Conservation (phyloP, 2,329 filamentous ascomycete species). For the Boeremia exigua region DNA sequence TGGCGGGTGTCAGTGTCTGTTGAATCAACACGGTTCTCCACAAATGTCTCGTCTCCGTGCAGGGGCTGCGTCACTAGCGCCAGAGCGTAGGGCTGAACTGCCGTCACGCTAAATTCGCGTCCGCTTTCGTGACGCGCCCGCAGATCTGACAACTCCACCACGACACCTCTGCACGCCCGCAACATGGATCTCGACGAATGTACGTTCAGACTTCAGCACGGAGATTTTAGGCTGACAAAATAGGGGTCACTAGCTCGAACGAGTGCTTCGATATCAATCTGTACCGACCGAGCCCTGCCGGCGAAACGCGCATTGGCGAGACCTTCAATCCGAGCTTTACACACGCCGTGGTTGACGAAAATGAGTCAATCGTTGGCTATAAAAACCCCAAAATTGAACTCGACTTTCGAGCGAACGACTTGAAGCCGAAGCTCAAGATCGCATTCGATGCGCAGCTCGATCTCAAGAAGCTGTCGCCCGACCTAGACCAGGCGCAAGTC, state of each 20-base stretch:
- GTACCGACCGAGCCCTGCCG: conserved; percentile 33
- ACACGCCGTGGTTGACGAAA: conserved; percentile 91
- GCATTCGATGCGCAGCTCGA: conserved; percentile 77
- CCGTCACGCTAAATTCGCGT: conserved; percentile 23
- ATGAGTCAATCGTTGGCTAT: conserved; percentile 91
- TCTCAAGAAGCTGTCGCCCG: conserved; percentile 65
- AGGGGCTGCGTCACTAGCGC: conserved; percentile 15
- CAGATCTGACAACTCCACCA: conserved; percentile 7
- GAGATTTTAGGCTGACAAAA: conserved; percentile 14
- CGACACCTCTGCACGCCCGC: neutral
- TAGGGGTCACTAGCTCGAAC: conserved; percentile 46
- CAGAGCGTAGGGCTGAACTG: conserved; percentile 29
- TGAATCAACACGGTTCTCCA: conserved; percentile 14
- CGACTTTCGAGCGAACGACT: conserved; percentile 72
- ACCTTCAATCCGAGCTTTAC: conserved; percentile 86
- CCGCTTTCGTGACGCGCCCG: conserved; percentile 13
- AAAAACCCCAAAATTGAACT: conserved; percentile 78
- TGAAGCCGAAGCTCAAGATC: conserved; percentile 77
- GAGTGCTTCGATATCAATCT: conserved; percentile 49
- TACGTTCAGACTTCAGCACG: conserved; percentile 17
- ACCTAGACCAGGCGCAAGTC: conserved; percentile 61
- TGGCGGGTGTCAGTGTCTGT: conserved; percentile 10
- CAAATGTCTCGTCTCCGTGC: conserved; percentile 14
- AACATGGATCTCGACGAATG: conserved; percentile 44
- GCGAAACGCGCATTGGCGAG: conserved; percentile 55